Base-by-base conservation (phyloP, 805 yeast species). In the Alloascoidea africana region DNA sequence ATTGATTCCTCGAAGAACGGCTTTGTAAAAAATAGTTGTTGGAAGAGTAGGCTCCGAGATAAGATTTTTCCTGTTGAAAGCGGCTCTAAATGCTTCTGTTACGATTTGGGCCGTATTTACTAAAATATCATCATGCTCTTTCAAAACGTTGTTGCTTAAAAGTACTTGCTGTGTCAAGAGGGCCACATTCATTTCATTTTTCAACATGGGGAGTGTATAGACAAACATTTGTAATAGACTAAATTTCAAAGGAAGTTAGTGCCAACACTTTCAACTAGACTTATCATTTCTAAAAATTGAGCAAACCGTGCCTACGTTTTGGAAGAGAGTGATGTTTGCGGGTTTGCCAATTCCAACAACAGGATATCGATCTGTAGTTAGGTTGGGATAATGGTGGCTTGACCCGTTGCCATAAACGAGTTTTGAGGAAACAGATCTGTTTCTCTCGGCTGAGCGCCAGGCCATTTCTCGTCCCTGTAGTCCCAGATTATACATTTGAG, bases 401-500 rank as follows among this genome's bases (percentile, higher is more conserved):
- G n/a, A n/a, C n/a, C n/a, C n/a, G n/a, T n/a, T n/a, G n/a, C n/a
- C n/a, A n/a, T n/a, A n/a, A n/a, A n/a, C n/a, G n/a, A n/a, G n/a
- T n/a, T n/a, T n/a, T n/a, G n/a, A n/a, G n/a, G n/a, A n/a, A n/a
- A n/a, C n/a, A n/a, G n/a, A n/a, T n/a, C 14, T 14, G 6, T 16
- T 30, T n/a, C n/a, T n/a, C n/a, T n/a, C n/a, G n/a, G 17, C 17
- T 30, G 18, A 16, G 11, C 36, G 17, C 14, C 18, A n/a, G 8
- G 36, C 36, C 18, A 34, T 18, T 14, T 47, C 49, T 14, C 47
- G 39, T 0, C 55, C 56, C 39, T 52, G 56, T 0, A 50, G 35
- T 2, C 56, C 56, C 2, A 52, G 40, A 27, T 40, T 43, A 42
- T 52, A 49, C 55, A 51, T 52, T 32, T 14, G 8, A n/a, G n/a